Percentiles rank a stretch among this genome's conserved stretches.
These are phyloP conservation scores for Auriscalpium microsporum DNA, from an alignment of 768 basidiomycete species.

Conservation along the genomic window DNA sequence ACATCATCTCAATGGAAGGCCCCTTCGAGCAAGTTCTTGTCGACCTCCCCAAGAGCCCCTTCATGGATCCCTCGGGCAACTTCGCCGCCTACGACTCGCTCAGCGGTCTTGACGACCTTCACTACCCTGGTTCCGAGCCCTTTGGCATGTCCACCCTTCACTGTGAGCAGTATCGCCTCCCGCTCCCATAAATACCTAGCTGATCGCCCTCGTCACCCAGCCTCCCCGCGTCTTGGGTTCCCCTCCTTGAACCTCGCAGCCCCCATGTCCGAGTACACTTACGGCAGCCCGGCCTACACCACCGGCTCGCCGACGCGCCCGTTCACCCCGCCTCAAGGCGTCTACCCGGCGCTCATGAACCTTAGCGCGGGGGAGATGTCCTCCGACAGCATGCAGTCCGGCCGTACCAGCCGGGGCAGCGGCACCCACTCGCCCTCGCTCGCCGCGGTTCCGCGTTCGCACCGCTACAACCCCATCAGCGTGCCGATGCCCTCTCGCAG, in stretches of 20 bases:
- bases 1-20: constrained; percentile 33
- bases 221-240: constrained; percentile 58
- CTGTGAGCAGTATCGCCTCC: constrained; percentile 35
- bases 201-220: not conserved
- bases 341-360: constrained; percentile 66
- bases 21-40: constrained; percentile 34
- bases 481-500: constrained; percentile 40
- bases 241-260: constrained; percentile 49
- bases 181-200: not conserved
- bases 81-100: constrained; percentile 37
- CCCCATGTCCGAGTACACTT: constrained; percentile 53
- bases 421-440: constrained; percentile 48
- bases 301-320: constrained; percentile 47
- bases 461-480: constrained; percentile 69
- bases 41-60: constrained; percentile 43
- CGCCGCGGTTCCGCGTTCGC: constrained; percentile 62
- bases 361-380: constrained; percentile 64
- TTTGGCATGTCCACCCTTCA: constrained; percentile 55
- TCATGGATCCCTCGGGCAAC: constrained; percentile 35
- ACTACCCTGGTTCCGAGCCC: constrained; percentile 52
- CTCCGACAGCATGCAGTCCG: constrained; percentile 61
- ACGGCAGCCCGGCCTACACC: constrained; percentile 48
- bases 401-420: constrained; percentile 59
- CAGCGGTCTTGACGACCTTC: constrained; percentile 49
- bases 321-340: constrained; percentile 61